Percentiles rank a stretch among this genome's conserved stretches.
Evolutionary conservation across 2,329 filamentous ascomycete species (phyloP).

Genomic region (Calonectria montana): DNA sequence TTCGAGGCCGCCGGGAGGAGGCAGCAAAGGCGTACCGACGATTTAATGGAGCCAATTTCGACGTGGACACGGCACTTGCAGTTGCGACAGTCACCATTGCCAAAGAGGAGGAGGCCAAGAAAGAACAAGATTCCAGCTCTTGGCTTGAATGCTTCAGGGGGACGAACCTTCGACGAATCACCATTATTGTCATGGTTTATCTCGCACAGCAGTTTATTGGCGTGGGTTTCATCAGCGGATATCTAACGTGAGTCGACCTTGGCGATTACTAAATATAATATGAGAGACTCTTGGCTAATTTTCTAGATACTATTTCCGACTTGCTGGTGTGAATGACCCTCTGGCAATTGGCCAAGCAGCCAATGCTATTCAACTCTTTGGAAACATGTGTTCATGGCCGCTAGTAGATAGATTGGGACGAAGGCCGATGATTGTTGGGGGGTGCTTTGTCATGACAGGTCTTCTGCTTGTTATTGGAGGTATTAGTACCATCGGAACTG

Average conservation of each 20-base stretch:
- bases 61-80: constrained; percentile 35
- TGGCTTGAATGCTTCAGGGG: constrained; percentile 46
- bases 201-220: constrained; percentile 46
- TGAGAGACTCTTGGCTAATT: background rate
- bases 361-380: constrained; percentile 44
- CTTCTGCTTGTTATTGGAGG: constrained; percentile 46
- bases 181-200: constrained; percentile 47
- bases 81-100: constrained; percentile 36
- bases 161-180: constrained; percentile 42
- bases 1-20: constrained; percentile 26
- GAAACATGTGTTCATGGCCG: constrained; percentile 46
- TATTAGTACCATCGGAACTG: constrained; percentile 42
- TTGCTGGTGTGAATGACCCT: constrained; percentile 44
- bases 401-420: constrained; percentile 46
- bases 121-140: constrained; percentile 30
- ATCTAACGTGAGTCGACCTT: constrained; percentile 33
- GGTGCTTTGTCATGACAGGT: constrained; percentile 41
- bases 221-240: constrained; percentile 45
- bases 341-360: constrained; percentile 44
- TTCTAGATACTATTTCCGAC: constrained; percentile 40
- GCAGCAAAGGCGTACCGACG: constrained; percentile 26
- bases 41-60: constrained; percentile 43
- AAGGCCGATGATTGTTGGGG: constrained; percentile 44
- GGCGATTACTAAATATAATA: rapidly evolving
- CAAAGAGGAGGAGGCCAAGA: constrained; percentile 36